Evolutionary conservation across 1,284 basidiomycete species (phyloP), one percentile per base, ranked within the genome.

Genomic region (Pterula multifida): DNA sequence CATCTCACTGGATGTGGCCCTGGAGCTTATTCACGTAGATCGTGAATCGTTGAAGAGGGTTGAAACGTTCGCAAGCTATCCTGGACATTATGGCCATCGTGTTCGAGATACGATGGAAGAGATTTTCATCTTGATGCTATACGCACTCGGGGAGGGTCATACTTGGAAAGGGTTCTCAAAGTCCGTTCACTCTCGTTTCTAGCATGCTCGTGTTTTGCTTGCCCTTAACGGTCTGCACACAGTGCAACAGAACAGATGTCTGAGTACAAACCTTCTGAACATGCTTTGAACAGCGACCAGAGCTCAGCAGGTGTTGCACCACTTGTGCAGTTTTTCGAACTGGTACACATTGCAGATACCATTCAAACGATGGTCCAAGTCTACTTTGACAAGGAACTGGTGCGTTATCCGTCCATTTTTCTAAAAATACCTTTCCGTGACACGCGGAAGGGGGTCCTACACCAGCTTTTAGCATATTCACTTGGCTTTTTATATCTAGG

Each of bases 281-380:
- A 92, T 59, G 39, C 6, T 9, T 19, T 19, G 39, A 42, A 6
- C 19, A 17, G 39, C n/a, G 39, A 42, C 4, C 77, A 82, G 50
- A 79, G 78, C 50, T 84, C 79, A 15, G 79, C 76, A 23, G 81
- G 78, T 52, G 92, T 98, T 1, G 90, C 92, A 0, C 93, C 95
- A 0, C 68, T 98, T 1, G 70, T 97, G 44, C 93, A 98, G 65
- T 98, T 98, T 67, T 98, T 98, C 58, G 95, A 98, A 69, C 73
- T 98, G 15, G 94, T 96, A 0, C 95, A 98, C 68, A 75, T 98
- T 15, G 96, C 92, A 0, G 95, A 98, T 64, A 98, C 91, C 17
- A 97, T 98, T 48, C 90, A 94, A 67, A 90, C 87, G 24, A 96
- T 98, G 83, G 81, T 96, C 1, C 91, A 98, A 58, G 95, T 98